Percentiles rank a stretch among this genome's conserved stretches.
Evolutionary conservation across 495 filamentous ascomycete species (phyloP).

Genomic region (Friedmanniomyces simplex): DNA sequence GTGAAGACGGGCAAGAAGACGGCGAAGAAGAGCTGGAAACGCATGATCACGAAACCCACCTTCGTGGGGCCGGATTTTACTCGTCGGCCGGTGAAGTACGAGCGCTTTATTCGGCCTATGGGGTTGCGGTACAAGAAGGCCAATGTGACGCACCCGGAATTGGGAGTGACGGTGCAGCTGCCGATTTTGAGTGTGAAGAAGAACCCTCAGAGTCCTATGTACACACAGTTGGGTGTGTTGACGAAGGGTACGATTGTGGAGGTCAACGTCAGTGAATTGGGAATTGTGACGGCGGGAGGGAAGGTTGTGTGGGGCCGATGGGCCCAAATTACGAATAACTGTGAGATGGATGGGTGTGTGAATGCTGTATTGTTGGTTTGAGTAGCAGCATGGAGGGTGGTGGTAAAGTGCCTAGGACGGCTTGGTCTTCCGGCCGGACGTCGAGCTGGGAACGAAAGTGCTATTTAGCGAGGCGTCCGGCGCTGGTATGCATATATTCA

Average conservation of each 20-base stretch:
- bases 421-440: background rate
- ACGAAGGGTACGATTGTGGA: slow-evolving; percentile 93
- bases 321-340: slow-evolving; percentile 69
- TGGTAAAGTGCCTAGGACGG: background rate
- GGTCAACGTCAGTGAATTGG: slow-evolving; percentile 90
- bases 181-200: slow-evolving; percentile 95
- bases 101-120: slow-evolving; percentile 68
- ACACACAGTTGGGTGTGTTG: slow-evolving; percentile 86
- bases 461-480: slow-evolving; percentile 5
- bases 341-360: slow-evolving; percentile 69
- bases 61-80: slow-evolving; percentile 91
- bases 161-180: slow-evolving; percentile 82
- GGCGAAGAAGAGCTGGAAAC: slow-evolving; percentile 77
- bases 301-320: slow-evolving; percentile 89
- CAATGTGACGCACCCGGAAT: slow-evolving; percentile 80
- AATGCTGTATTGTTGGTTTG: slow-evolving; percentile 43
- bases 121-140: slow-evolving; percentile 87
- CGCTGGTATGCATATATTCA: background rate
- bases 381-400: background rate
- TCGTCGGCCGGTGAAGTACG: slow-evolving; percentile 85
- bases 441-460: no score
- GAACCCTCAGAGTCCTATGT: slow-evolving; percentile 92
- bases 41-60: slow-evolving; percentile 88
- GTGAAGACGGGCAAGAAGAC: slow-evolving; percentile 89
- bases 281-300: slow-evolving; percentile 81